Evolutionary conservation across 345 rosid genomes (phyloP), one percentile per base, ranked within the genome.

Genomic region (Salix suchowensis): DNA sequence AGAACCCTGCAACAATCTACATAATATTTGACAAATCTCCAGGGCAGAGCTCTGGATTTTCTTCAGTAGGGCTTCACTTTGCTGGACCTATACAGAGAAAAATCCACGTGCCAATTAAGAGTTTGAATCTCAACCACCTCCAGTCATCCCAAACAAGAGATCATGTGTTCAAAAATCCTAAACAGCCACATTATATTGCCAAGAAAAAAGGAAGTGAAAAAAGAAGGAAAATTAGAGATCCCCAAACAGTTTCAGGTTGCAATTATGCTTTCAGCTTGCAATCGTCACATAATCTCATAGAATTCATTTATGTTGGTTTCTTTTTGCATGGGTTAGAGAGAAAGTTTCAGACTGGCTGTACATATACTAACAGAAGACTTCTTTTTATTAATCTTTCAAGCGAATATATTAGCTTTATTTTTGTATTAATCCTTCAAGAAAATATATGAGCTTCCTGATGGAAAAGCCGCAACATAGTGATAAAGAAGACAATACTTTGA

Each of bases 1-100:
- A 74, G 88, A 78, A 64, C 91, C 88, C 79, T 81, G 85, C 74
- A 86, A 84, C 74, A 85, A 81, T 68, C 79, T 82, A 70, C 76
- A 76, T 80, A 88, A 85, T 58, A 84, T 69, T 55, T 79, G 90
- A 71, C 92, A 89, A 61, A 93, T 84, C 84, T 91, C 91, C 44
- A 91, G 73, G 8, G 97, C 84, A 81, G 86, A 88, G 71, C 83
- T 81, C 76, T 84, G 89, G 71, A 93, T 87, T 86, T 87, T 89
- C 72, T 69, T 79, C 75, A 89, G 67, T 66, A 89, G 78, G 66
- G 84, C 77, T 76, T 90, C 92, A 70, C 89, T 86, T 54, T 79
- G 88, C 72, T 78, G 77, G 80, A 91, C 92, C 98, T 95, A 85
- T 74, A 85, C 34, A 74, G 21, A 82, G 32, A 74, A 61, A 73